These are phyloP conservation scores for Heliosperma pusillum DNA, from an alignment of 148 eudicot genomes.

Conservation along the genomic window DNA sequence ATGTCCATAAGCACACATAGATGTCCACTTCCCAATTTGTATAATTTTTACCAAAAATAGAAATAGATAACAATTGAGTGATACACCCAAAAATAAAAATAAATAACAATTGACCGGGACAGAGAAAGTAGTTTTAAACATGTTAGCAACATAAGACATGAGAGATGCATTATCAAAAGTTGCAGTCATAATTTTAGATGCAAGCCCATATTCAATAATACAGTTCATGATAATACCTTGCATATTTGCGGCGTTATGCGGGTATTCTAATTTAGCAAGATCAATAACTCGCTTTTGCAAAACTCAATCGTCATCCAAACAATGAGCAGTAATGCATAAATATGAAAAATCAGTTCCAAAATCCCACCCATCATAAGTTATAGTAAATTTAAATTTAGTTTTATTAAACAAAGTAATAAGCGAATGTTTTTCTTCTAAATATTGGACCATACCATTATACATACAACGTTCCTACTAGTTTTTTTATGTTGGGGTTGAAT, in stretches of 20 bases:
- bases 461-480: background rate
- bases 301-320: background rate
- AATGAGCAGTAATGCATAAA: background rate
- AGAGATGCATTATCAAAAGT: background rate
- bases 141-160: background rate
- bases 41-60: too few relatives aligned
- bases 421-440: too few relatives aligned
- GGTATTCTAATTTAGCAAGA: background rate
- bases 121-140: background rate
- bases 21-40: too few relatives aligned
- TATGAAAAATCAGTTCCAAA: background rate
- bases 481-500: background rate
- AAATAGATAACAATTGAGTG: too few relatives aligned
- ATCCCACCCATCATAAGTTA: background rate
- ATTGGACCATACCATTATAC: background rate
- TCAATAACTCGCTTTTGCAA: background rate
- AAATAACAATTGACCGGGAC: too few relatives aligned
- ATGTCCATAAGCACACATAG: too few relatives aligned
- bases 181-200: background rate
- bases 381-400: background rate
- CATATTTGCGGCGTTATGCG: background rate
- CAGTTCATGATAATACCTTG: background rate
- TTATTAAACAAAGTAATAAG: background rate
- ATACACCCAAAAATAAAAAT: too few relatives aligned
- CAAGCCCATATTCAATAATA: background rate